phyloP scores from a whole-genome alignment of 495 filamentous ascomycete genomes.

The Podospora tetraspora region DNA sequence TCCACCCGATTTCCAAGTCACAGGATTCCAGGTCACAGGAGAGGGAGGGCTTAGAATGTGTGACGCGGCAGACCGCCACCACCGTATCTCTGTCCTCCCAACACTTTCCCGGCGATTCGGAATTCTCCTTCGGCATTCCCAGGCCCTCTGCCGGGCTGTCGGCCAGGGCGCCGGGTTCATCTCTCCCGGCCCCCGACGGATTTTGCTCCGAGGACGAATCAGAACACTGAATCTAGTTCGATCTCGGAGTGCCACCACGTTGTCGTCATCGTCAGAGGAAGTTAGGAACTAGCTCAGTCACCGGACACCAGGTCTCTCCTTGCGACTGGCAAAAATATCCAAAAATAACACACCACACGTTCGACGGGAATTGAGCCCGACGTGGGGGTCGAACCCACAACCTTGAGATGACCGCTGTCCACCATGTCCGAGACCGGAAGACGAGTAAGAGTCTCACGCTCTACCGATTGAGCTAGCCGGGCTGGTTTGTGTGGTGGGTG shows the following conservation, averaged over 20 bases:
- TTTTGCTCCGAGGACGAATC: neutral
- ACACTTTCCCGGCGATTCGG: neutral
- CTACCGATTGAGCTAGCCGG: conserved; percentile 76
- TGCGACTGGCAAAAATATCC: neutral
- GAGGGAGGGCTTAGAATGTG: too few species aligned
- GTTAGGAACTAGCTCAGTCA: too few species aligned
- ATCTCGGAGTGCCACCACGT: too few species aligned
- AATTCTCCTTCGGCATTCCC: neutral
- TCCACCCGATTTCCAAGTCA: neutral
- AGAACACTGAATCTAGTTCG: neutral
- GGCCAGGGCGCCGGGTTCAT: neutral
- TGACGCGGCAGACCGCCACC: neutral
- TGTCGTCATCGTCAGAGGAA: neutral
- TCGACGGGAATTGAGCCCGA: neutral
- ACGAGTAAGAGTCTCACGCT: conserved; percentile 75
- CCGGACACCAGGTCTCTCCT: too few species aligned
- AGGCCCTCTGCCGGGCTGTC: too few species aligned
- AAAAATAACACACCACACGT: neutral
- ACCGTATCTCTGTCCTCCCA: too few species aligned
- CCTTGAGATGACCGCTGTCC: neutral
- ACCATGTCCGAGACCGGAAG: neutral
- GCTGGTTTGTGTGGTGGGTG: conserved; percentile 8
- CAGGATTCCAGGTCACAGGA: neutral
- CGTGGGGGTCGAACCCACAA: neutral
- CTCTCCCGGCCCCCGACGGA: too few species aligned